Evolutionary conservation across 495 filamentous ascomycete species (phyloP), one percentile per base, ranked within the genome.

Genomic region (Aspergillus bertholletiae): DNA sequence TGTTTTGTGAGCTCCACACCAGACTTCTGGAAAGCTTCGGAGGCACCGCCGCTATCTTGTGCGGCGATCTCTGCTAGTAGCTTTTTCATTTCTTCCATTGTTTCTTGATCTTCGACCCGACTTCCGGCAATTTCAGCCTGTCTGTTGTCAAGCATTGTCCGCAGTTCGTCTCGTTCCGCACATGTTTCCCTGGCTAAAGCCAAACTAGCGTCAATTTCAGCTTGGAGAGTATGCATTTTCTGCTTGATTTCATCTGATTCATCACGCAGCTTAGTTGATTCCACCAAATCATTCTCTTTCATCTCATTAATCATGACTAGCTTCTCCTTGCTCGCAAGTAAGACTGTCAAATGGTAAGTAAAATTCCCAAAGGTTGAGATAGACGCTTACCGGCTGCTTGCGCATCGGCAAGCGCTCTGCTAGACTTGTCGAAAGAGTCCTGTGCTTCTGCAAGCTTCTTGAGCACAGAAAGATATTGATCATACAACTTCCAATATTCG

Each of bases 401-500:
- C 17, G 72, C 62, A 47, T 71, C 66, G 15, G 68, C 62, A n/a
- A 78, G 57, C 18, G 69, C 67, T 53, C 66, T 68, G 48, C 70
- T 71, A 35, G 68, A 62, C 30, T 49, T 62, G 47, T 71, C 66
- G 27, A 77, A 55, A 11, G 64, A 61, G 53, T 75, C 69, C 47
- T 79, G 70, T 21, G 73, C 59, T 17, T 75, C 74, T 24, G 68
- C 67, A 46, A 74, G 65, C 56, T 72, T 76, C 51, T 71, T 68
- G 20, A 76, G 67, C n/a, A 65, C 56, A 7, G 59, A 54, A 7
- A 74, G 73, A 51, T 72, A 73, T 34, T 73, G 72, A 28, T 78
- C 76, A 46, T 77, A 77, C 48, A 78, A 51, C 35, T 72, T 75
- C 69, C 72, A 78, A 50, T 78, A 78, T 22, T 76, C 70, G 35